Evolutionary conservation across 768 basidiomycete genomes (phyloP), one percentile per base, ranked within the genome.

Genomic region (Gelatoporia subvermispora): DNA sequence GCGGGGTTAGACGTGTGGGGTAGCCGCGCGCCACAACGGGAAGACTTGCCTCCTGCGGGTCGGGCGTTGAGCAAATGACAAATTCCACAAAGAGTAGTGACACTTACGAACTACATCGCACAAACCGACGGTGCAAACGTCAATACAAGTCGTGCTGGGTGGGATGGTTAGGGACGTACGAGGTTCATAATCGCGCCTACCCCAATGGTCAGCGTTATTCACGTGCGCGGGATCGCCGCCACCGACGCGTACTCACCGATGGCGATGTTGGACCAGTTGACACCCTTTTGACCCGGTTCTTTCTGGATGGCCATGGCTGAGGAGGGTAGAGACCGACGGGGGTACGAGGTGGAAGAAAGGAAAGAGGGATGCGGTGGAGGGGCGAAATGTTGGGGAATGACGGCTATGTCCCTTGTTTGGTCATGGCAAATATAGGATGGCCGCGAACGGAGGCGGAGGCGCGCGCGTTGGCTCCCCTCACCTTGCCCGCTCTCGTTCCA

Each of bases 121-220:
- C 44, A 18, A 13, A 25, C 21, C 24, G 41, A 37, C 24, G 43
- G 41, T 8, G 17, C 17, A 46, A 43, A 40, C 37, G 45, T 51
- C 51, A 47, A 38, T 39, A 17, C 37, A 7, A 13, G 7, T 43
- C 49, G 39, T 50, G 52, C 47, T 24, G 37, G 7, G 41, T 40
- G 25, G 45, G 47, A 24, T 55, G 44, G 41, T 35, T 34, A 8
- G 50, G 22, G 34, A 38, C 13, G 41, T 72, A 95, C 93, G 89
- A 99, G 89, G 77, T 97, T 97, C 95, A 98, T 97, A 63, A 96
- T 92, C 52, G 74, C 94, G 71, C 94, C 93, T 93, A 65, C 43
- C 45, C 47, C 16, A 40, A 31, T 31, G 28, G 28, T 31, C 28
- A 31, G 28, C 50, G 48, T 52, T 41, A 46, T 55, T 57, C 56